Percentiles rank a stretch among this genome's conserved stretches.
phyloP scores from a whole-genome alignment of 805 yeast species.

The Ogataea ramenticola region DNA sequence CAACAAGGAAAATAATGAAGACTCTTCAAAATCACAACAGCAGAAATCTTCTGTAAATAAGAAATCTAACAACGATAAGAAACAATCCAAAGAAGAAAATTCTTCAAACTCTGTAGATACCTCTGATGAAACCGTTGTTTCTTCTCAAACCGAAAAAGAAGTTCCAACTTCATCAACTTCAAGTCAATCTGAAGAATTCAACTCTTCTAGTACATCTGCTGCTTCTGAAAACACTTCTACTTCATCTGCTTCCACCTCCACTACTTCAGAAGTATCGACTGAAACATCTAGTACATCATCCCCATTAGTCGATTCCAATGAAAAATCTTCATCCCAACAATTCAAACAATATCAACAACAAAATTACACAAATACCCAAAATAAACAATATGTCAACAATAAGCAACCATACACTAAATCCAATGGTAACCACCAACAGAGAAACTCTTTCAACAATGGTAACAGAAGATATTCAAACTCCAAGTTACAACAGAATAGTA shows the following conservation, averaged over 20 bases:
- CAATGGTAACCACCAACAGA: background rate
- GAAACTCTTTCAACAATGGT: background rate
- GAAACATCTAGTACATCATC: background rate
- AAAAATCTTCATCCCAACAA: conserved; percentile 2
- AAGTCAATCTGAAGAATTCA: conserved; percentile 2
- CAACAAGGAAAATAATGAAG: background rate
- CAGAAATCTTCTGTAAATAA: background rate
- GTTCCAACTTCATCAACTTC: conserved; percentile 2
- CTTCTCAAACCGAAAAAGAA: too few relatives aligned
- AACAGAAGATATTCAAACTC: background rate
- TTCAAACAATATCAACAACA: conserved; percentile 2
- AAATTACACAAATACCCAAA: conserved; percentile 1
- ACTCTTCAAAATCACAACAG: background rate
- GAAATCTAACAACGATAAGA: background rate
- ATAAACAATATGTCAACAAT: conserved; percentile 8
- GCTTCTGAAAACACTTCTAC: too few relatives aligned
- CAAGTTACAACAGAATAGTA: background rate
- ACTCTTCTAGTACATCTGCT: background rate
- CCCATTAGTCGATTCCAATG: background rate
- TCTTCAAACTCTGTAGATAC: too few relatives aligned
- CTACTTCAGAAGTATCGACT: background rate
- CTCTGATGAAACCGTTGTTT: too few relatives aligned
- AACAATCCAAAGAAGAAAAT: too few relatives aligned
- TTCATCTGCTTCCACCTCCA: too few relatives aligned
- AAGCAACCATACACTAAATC: conserved; percentile 1